These are phyloP conservation scores for Aegilops tauschii DNA, from an alignment of 176 grass and related monocot species.

Conservation along the genomic window DNA sequence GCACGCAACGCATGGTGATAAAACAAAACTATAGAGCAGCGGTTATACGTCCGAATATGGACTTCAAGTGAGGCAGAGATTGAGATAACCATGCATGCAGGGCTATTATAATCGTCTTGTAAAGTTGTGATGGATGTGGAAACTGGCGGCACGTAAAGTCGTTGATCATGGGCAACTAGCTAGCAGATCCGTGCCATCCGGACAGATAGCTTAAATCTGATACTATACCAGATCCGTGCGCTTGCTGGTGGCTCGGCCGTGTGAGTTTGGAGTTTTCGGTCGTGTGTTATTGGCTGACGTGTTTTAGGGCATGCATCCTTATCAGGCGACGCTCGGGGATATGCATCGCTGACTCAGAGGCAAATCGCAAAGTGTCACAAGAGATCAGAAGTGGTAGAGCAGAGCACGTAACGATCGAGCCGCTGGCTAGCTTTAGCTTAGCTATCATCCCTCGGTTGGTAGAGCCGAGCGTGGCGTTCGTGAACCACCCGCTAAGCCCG, in stretches of 20 bases:
- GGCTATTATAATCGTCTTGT: background rate
- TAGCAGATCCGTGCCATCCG: background rate
- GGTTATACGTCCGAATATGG: no score
- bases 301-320: background rate
- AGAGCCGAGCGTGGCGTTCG: no score
- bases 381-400: background rate
- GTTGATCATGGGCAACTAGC: background rate
- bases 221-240: accelerated
- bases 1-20: background rate
- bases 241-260: no score
- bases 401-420: background rate
- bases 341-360: background rate
- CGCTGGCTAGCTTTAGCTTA: no score
- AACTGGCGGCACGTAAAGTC: background rate
- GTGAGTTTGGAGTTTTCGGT: background rate
- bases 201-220: background rate
- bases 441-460: background rate
- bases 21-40: background rate
- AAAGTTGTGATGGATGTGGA: background rate
- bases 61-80: background rate
- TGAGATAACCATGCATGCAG: background rate
- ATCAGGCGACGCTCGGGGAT: background rate
- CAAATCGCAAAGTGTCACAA: background rate
- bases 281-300: background rate
- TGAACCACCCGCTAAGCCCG: background rate